Base-by-base conservation (phyloP, 371 early-diverging fungal species). In the Nematocida sp. region DNA sequence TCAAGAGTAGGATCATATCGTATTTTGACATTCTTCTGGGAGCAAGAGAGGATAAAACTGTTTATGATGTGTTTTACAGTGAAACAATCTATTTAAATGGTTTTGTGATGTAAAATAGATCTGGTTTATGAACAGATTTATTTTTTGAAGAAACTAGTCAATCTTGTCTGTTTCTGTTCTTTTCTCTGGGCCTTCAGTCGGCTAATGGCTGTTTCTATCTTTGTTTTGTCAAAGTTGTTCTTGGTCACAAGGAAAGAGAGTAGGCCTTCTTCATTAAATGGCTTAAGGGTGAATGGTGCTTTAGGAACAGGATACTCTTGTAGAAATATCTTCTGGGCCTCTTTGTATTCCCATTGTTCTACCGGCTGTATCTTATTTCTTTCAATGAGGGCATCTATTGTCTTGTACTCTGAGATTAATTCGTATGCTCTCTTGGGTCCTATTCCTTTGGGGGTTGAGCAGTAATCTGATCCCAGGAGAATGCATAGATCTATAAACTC, bases 401-500 rank as follows among this genome's bases (percentile, higher is more conserved):
- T 81, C 76, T 86, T 86, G 82, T 94, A 89, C 78, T 95, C 88
- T 74, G 88, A 87, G 75, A 99, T 93, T 47, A 93, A 79, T 29
- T 82, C 83, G n/a, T 89, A 85, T 0, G 95, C 97, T 15, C 41
- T 81, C 54, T 89, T 86, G 15, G 94, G 94, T 0, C 98, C 98
- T 57, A 97, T 88, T 1, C 95, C 96, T 75, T 87, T 90, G 78
- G 96, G 91, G 21, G 90, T 89, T 51, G 93, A 91, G 55, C 91
- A 91, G 84, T 96, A 99, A 85, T 99, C 99, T 85, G 98, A 98
- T 38, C 99, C 99, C 43, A 97, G 85, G 52, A 99, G 81, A 63
- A 99, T 96, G 85, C 98, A 96, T 46, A 99, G 81, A 80, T 99
- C 99, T 23, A 95, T 89, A 81, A 99, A 97, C 89, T 92, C 86